Evolutionary conservation across 768 basidiomycete genomes (phyloP).

Genomic region (Tricholomella constricta): DNA sequence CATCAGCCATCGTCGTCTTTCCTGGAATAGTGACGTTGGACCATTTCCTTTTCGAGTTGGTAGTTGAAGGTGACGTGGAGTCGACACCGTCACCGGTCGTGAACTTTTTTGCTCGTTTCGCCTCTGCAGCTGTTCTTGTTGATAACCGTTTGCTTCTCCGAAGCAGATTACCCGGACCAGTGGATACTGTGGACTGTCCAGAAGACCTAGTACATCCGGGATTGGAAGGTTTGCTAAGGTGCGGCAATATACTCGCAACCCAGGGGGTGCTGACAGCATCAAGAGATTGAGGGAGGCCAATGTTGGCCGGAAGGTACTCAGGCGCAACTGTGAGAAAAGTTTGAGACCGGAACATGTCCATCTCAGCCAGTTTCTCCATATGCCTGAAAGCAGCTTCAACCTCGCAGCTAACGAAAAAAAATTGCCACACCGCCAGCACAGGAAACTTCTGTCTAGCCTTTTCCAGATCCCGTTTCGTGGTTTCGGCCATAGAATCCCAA

Average conservation of each 20-base stretch:
- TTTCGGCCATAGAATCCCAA: conserved; percentile 8
- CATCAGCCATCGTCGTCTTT: not conserved
- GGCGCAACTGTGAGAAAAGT: not conserved
- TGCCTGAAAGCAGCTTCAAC: not conserved
- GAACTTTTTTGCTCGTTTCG: not conserved
- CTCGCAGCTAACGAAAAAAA: conserved; percentile 1
- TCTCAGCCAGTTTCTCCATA: not conserved
- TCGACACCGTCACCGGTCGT: not conserved
- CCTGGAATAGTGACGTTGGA: not conserved
- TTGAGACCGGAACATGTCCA: conserved; percentile 2
- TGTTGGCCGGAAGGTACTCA: not conserved
- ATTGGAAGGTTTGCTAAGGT: not conserved
- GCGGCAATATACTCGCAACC: conserved; percentile 4
- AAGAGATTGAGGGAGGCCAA: not conserved
- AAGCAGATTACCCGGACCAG: too few relatives aligned
- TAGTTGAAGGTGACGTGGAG: too few relatives aligned
- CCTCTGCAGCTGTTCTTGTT: not conserved
- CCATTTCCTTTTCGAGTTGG: not conserved
- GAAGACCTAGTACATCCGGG: not conserved
- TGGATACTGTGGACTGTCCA: not conserved
- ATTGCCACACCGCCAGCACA: conserved; percentile 9
- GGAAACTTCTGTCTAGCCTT: not conserved
- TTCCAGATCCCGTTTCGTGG: not conserved
- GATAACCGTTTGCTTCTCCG: too few relatives aligned
- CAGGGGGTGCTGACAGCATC: not conserved